Percentiles rank a stretch among this genome's conserved stretches.
Evolutionary conservation across 805 yeast genomes (phyloP).

Genomic region (Ogataea pini): DNA sequence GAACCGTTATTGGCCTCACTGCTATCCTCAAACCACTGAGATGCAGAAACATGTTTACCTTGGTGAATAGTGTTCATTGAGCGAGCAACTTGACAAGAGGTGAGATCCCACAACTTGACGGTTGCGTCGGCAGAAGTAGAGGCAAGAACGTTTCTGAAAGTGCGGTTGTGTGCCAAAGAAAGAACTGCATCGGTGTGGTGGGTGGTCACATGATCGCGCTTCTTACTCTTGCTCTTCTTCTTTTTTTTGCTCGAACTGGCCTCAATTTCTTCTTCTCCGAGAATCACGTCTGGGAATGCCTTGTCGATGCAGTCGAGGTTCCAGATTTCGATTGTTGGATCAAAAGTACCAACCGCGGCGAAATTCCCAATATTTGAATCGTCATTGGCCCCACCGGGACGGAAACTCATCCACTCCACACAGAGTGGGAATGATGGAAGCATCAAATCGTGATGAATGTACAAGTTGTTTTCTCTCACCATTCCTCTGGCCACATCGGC

Average conservation of each 20-base stretch:
- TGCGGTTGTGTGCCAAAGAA: constrained; percentile 78
- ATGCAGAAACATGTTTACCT: constrained; percentile 79
- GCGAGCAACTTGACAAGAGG: constrained; percentile 71
- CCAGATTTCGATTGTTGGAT: constrained; percentile 97
- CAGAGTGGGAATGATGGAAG: constrained; percentile 95
- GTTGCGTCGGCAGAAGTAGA: constrained; percentile 96
- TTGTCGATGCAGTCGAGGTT: constrained; percentile 89
- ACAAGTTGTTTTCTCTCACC: constrained; percentile 71
- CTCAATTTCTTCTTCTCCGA: constrained; percentile 70
- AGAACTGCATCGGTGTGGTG: constrained; percentile 95
- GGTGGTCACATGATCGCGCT: constrained; percentile 55
- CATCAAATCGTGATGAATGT: constrained; percentile 96
- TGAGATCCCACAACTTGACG: constrained; percentile 92
- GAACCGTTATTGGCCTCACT: constrained; percentile 49
- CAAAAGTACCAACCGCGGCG: constrained; percentile 96
- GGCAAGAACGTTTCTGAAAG: constrained; percentile 81
- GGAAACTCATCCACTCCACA: constrained; percentile 89
- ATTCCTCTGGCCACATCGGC: constrained; percentile 75
- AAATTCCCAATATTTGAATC: constrained; percentile 70
- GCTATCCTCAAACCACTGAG: constrained; percentile 76
- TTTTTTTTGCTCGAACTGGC: constrained; percentile 44
- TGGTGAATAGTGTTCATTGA: constrained; percentile 71
- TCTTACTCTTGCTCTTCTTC: constrained; percentile 51
- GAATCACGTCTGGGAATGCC: constrained; percentile 89
- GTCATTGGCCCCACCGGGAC: constrained; percentile 52